Conservation (phyloP, 345 rosid genomes). For the Aurinia saxatilis region DNA sequence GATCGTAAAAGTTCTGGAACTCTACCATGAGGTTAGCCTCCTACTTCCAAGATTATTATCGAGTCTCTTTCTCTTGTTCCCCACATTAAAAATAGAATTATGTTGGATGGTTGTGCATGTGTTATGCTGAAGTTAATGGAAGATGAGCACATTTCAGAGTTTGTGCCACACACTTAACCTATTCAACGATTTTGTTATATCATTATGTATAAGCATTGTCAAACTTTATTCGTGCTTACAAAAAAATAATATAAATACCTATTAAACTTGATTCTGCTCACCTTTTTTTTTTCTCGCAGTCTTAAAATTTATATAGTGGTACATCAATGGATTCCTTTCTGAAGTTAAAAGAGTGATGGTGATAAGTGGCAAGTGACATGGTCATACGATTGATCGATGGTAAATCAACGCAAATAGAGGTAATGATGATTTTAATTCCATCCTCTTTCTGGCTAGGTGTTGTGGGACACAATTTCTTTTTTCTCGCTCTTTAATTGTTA, state of each 20-base stretch:
- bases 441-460: too few relatives aligned
- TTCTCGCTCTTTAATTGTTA: too few relatives aligned
- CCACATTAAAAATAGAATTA: conserved; percentile 1
- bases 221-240: background rate
- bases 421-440: too few relatives aligned
- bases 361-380: conserved; percentile 78
- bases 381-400: too few relatives aligned
- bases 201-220: conserved; percentile 47
- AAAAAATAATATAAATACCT: background rate
- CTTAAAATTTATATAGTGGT: conserved; percentile 34
- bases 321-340: conserved; percentile 41
- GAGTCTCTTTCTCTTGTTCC: background rate
- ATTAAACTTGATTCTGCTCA: conserved; percentile 2
- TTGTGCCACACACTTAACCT: conserved; percentile 59
- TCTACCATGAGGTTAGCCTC: conserved; percentile 67
- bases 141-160: conserved; percentile 62
- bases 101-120: conserved; percentile 5
- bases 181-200: conserved; percentile 58
- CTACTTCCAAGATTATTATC: background rate
- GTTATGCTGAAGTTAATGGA: conserved; percentile 52
- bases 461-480: too few relatives aligned
- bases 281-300: background rate
- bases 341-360: conserved; percentile 77
- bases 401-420: too few relatives aligned
- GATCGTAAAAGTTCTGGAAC: conserved; percentile 67